phyloP scores from a whole-genome alignment of 2,329 filamentous ascomycete genomes.

The Ophiostoma perfectum region DNA sequence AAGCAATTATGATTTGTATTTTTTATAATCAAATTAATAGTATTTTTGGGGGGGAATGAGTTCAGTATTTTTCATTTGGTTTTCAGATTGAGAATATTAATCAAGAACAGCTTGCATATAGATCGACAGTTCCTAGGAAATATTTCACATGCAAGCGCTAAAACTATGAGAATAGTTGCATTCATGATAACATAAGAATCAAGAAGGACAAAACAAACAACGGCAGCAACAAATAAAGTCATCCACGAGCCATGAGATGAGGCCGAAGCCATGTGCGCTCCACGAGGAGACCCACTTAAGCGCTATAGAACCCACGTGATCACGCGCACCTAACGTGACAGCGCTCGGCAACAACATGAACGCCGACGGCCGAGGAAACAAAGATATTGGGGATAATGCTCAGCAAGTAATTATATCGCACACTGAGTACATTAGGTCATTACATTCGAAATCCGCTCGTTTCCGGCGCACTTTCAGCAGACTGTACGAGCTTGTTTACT shows the following conservation, averaged over 20 bases:
- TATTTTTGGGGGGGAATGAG: too few relatives aligned
- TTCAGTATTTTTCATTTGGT: too few relatives aligned
- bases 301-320: conserved; percentile 13
- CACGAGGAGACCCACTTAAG: background rate
- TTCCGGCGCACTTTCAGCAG: background rate
- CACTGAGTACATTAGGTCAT: background rate
- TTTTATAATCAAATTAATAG: too few relatives aligned
- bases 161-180: too few relatives aligned
- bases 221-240: background rate
- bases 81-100: too few relatives aligned
- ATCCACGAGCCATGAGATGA: background rate
- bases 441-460: background rate
- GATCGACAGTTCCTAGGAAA: too few relatives aligned
- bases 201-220: background rate
- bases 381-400: background rate
- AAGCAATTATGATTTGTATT: too few relatives aligned
- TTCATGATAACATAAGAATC: too few relatives aligned
- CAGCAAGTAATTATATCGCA: background rate
- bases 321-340: conserved; percentile 20
- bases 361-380: conserved; percentile 9
- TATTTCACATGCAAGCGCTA: too few relatives aligned
- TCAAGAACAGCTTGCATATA: too few relatives aligned
- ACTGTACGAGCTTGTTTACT: background rate
- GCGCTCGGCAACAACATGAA: background rate
- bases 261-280: background rate